These are phyloP conservation scores for Aspergillus incahuasiensis DNA, from an alignment of 495 filamentous ascomycete genomes.

Conservation along the genomic window DNA sequence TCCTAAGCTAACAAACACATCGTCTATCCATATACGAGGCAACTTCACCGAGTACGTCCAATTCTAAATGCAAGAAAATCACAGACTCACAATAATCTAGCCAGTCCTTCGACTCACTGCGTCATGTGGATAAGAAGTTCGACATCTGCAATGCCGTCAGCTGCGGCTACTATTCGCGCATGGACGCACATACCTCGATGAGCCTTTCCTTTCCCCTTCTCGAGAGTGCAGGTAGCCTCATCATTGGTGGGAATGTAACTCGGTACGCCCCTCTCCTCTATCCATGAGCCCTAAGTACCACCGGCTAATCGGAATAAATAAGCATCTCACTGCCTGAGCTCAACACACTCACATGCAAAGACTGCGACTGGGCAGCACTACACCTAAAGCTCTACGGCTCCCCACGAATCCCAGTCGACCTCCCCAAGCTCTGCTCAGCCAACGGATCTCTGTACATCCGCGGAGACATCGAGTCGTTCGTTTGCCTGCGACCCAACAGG, in stretches of 20 bases:
- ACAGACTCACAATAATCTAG: not conserved
- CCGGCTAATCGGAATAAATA: not conserved
- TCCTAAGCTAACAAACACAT: not conserved
- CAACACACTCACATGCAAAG: not conserved
- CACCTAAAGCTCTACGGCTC: not conserved
- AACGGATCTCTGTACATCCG: not conserved
- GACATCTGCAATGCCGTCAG: not conserved
- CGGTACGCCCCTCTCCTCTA: not conserved
- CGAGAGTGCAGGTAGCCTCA: not conserved
- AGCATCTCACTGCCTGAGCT: not conserved
- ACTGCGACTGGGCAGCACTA: not conserved
- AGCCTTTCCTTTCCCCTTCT: not conserved
- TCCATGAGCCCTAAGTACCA: not conserved
- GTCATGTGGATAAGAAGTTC: not conserved
- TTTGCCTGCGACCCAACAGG: too few species aligned
- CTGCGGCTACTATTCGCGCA: not conserved
- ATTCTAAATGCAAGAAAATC: not conserved
- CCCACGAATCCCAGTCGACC: not conserved
- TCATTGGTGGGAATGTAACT: not conserved
- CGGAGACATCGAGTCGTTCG: slow-evolving; percentile 1
- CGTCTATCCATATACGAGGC: not conserved
- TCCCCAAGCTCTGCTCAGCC: not conserved
- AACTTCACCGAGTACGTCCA: not conserved
- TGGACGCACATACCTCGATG: not conserved
- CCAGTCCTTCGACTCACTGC: not conserved